phyloP scores from a whole-genome alignment of 1,284 basidiomycete species.

The Trametes polyzona region DNA sequence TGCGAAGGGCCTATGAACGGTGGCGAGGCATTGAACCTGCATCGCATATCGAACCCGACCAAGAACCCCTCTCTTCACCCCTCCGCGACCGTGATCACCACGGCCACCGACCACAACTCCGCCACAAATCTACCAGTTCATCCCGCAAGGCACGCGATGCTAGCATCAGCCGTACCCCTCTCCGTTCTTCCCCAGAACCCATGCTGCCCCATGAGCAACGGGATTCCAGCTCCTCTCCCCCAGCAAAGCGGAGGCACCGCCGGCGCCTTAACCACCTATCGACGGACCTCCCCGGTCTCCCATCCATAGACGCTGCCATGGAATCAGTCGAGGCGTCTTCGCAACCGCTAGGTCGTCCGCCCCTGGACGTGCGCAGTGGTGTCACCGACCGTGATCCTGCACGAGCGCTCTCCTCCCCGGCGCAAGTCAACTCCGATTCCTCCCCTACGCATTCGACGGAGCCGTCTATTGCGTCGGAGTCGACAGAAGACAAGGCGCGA shows the following conservation, averaged over 20 bases:
- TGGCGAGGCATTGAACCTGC: neutral
- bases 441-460: constrained; percentile 7
- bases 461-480: constrained; percentile 5
- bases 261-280: neutral
- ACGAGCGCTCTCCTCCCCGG: neutral
- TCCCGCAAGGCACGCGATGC: neutral
- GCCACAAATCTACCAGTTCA: neutral
- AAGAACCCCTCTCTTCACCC: neutral
- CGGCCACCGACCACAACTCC: neutral
- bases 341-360: neutral
- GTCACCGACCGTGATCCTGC: neutral
- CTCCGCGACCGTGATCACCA: neutral
- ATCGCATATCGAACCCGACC: neutral
- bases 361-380: neutral
- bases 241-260: neutral
- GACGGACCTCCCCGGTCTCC: neutral
- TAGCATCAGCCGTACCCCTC: neutral
- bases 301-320: constrained; percentile 5
- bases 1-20: neutral
- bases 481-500: neutral
- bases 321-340: neutral
- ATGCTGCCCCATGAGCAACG: neutral
- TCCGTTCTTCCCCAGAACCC: constrained; percentile 7
- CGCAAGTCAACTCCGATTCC: constrained; percentile 1
- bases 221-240: neutral